Evolutionary conservation across 352 stramenopile genomes (phyloP), one percentile per base, ranked within the genome.

Genomic region (Phytophthora citricola): DNA sequence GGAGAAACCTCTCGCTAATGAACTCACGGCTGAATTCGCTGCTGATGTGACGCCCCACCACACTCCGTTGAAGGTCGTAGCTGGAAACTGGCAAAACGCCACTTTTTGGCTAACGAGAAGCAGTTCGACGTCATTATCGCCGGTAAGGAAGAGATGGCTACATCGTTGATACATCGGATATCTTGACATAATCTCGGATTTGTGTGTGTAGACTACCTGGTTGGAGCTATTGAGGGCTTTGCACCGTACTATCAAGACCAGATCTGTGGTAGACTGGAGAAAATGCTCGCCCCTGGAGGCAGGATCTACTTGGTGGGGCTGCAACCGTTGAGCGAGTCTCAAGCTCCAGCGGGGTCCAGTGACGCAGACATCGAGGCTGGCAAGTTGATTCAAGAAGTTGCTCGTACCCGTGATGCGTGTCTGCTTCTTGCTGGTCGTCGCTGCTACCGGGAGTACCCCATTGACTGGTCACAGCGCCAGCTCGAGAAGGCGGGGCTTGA

Each of bases 181-280:
- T 39, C 12, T 50, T 32, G 41, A 52, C 17, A 15, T 45, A 34
- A 26, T 26, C 32, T 43, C 32, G 34, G 38, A 4, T 54, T 34
- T 39, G 48, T 26, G 12, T 36, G 1, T 50, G 11, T 39, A 84
- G 93, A 98, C 70, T 98, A 98, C 70, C 75, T 98, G 4, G 80
- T 98, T 24, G 93, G 93, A 46, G 91, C 93, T 10, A 94, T 98
- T 54, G 93, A 98, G 63, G 93, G 92, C 17, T 97, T 98, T 71
- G 85, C 81, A 32, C 92, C 93, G 0, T 98, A 96, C 69, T 93
- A 87, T 61, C 92, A 98, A 74, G 80, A 89, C 55, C 69, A 82
- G 41, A 76, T 89, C 43, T 81, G 74, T 54, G 60, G 65, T 20
- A 81, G 93, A 53, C 76, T 98, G n/a, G 62, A 81, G 20, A 71